These are phyloP conservation scores for Vitis hybrid DNA, from an alignment of 177 flowering plant genomes.

Conservation along the genomic window DNA sequence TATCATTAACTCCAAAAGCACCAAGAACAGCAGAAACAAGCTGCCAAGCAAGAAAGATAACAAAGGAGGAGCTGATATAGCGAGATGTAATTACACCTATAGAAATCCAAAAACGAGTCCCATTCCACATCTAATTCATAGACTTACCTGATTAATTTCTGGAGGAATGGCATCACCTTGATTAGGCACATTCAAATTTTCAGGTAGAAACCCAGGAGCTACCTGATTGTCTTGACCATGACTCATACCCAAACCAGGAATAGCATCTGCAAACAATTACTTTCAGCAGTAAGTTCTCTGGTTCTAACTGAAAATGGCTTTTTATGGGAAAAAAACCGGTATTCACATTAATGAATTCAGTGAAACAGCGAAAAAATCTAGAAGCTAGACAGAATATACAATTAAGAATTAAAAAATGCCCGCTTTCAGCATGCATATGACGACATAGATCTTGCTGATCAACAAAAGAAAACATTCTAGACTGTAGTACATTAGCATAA, in stretches of 20 bases:
- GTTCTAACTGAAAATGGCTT: not conserved
- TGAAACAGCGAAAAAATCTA: not conserved
- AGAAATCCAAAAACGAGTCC: not conserved
- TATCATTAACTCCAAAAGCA: conserved; percentile 59
- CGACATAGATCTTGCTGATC: not conserved
- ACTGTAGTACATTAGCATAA: not conserved
- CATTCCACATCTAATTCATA: not conserved
- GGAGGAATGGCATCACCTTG: conserved; percentile 70
- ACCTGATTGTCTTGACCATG: conserved; percentile 32
- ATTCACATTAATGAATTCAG: not conserved
- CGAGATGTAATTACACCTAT: not conserved
- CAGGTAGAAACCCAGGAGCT: conserved; percentile 62
- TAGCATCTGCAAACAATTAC: conserved; percentile 35
- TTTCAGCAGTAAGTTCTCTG: not conserved
- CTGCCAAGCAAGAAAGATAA: conserved; percentile 34
- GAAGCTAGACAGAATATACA: not conserved
- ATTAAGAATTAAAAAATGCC: not conserved
- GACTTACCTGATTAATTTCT: conserved; percentile 65
- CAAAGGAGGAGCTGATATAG: not conserved
- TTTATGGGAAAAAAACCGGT: not conserved
- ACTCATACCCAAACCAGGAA: conserved; percentile 40
- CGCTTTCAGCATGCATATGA: not conserved
- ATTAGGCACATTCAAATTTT: conserved; percentile 67
- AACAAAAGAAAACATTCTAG: not conserved
- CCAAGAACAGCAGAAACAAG: conserved; percentile 76